Evolutionary conservation across 2,329 filamentous ascomycete genomes (phyloP).

Genomic region (Lasiodiplodia sp.): DNA sequence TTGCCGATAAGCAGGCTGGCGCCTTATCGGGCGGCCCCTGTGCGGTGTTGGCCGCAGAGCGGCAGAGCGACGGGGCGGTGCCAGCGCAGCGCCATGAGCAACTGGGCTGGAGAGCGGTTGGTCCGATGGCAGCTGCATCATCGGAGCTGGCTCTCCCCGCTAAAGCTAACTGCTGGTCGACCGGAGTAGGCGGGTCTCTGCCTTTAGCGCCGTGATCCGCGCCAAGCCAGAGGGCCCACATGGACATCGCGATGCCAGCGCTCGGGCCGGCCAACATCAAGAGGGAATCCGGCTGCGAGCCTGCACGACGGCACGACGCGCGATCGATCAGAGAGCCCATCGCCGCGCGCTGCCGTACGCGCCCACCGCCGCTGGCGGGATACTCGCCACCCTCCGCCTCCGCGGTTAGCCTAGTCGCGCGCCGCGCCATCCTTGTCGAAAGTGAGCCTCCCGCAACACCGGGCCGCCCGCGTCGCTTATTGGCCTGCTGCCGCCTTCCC

Average conservation of each 20-base stretch:
- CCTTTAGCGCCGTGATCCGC: conserved; percentile 17
- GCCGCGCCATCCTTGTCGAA: conserved; percentile 3
- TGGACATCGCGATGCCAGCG: conserved; percentile 20
- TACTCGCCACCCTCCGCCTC: conserved; percentile 20
- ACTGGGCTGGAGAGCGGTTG: not conserved
- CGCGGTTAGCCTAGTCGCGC: not conserved
- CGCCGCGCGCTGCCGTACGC: not conserved
- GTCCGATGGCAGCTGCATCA: not conserved
- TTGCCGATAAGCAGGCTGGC: conserved; percentile 1
- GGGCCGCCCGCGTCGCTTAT: conserved; percentile 8
- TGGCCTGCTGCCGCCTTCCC: conserved; percentile 8
- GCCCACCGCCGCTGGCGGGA: not conserved
- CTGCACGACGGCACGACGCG: not conserved
- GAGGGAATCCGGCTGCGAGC: not conserved
- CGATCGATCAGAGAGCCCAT: not conserved
- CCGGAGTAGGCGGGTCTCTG: conserved; percentile 20
- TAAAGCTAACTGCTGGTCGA: not conserved
- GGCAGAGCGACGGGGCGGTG: not conserved
- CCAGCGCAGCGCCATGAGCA: conserved; percentile 1
- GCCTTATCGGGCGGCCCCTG: conserved; percentile 7
- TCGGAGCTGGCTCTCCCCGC: conserved; percentile 4
- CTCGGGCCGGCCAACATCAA: conserved; percentile 12
- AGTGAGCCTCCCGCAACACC: conserved; percentile 22
- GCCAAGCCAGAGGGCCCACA: conserved; percentile 16
- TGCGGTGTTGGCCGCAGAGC: not conserved